Conservation (phyloP, 1,139 yeast species). For the Geotrichum fermentans region DNA sequence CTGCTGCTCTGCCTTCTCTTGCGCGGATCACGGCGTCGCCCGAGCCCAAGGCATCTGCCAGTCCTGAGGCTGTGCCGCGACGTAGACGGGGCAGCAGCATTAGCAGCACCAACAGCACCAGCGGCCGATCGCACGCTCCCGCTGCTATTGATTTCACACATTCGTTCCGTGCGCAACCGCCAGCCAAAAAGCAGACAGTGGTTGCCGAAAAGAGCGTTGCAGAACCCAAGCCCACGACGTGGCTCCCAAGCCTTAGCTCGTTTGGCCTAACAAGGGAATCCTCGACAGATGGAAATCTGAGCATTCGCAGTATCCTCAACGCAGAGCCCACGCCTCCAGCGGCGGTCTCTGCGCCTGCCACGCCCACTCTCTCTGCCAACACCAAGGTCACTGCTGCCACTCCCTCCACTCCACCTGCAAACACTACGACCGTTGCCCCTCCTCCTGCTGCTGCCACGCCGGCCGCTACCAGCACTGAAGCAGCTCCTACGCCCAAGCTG, state of each 20-base stretch:
- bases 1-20: slow-evolving; percentile 1
- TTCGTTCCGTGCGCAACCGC: slow-evolving; percentile 25
- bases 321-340: slow-evolving; percentile 9
- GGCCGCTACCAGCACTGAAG: background rate
- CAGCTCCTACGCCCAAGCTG: slow-evolving; percentile 18
- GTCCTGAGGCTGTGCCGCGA: background rate
- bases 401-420: background rate
- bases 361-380: background rate
- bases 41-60: background rate
- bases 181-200: background rate
- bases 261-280: slow-evolving; percentile 5
- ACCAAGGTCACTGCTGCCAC: background rate
- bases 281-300: slow-evolving; percentile 10
- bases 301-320: slow-evolving; percentile 20
- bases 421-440: background rate
- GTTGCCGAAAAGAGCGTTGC: background rate
- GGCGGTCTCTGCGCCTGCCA: background rate
- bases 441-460: background rate
- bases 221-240: background rate
- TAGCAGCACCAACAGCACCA: background rate
- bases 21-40: background rate
- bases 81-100: slow-evolving; percentile 2
- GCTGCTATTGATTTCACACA: slow-evolving; percentile 35
- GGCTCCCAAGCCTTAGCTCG: slow-evolving; percentile 17
- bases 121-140: slow-evolving; percentile 2